These are phyloP conservation scores for Sextonia rubra DNA, from an alignment of 164 flowering plant species.

Conservation along the genomic window DNA sequence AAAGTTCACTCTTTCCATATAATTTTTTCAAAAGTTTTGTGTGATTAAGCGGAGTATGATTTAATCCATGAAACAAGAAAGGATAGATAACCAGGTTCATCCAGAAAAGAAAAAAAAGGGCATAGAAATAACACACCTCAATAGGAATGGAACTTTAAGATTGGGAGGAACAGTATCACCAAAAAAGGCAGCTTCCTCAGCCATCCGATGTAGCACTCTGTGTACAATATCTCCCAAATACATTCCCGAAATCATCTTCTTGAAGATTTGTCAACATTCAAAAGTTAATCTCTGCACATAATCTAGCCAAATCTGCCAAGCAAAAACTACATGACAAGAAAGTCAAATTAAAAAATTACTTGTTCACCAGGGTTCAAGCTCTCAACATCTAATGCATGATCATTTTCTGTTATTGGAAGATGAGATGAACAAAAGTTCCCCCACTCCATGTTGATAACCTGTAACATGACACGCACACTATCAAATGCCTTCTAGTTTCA, in stretches of 20 bases:
- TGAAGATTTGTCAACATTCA: constrained; percentile 59
- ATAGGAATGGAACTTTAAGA: constrained; percentile 55
- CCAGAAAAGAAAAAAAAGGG: background rate
- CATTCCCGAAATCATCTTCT: constrained; percentile 94
- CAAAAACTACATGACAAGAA: background rate
- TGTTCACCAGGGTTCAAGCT: constrained; percentile 90
- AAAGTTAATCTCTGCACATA: background rate
- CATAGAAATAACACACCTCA: constrained; percentile 47
- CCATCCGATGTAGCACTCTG: constrained; percentile 68
- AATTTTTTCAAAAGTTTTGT: background rate
- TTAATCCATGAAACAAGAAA: background rate
- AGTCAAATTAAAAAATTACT: constrained; percentile 28
- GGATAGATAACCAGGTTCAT: background rate
- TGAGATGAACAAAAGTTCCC: constrained; percentile 90
- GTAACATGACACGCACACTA: constrained; percentile 7
- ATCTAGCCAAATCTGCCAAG: background rate
- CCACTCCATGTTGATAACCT: constrained; percentile 99
- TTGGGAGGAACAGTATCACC: constrained; percentile 84
- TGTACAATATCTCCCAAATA: constrained; percentile 93
- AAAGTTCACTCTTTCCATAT: background rate
- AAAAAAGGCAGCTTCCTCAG: constrained; percentile 90
- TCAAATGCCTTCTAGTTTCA: background rate
- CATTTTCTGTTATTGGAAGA: constrained; percentile 87
- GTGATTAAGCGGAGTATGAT: background rate
- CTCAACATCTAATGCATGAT: constrained; percentile 69